These are phyloP conservation scores for Cryptococcus amylolentus DNA, from an alignment of 1,284 basidiomycete genomes.

Conservation along the genomic window DNA sequence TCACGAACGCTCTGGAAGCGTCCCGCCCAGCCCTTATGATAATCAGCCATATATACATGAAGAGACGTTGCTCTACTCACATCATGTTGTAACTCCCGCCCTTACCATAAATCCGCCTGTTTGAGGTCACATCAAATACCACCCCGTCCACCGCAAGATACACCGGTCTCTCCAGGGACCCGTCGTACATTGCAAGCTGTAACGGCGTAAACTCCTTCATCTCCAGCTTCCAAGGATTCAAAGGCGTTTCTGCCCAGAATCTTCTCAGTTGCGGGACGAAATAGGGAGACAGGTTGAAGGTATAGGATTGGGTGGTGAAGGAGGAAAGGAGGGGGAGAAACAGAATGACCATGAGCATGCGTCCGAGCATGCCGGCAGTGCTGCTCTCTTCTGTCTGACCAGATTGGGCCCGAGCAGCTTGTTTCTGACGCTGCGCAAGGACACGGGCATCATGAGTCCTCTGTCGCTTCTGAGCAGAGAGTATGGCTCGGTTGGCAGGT, in stretches of 20 bases:
- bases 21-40: slow-evolving; percentile 73
- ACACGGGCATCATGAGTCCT: slow-evolving; percentile 26
- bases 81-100: slow-evolving; percentile 81
- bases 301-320: slow-evolving; percentile 37
- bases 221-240: slow-evolving; percentile 16
- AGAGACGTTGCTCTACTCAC: slow-evolving; percentile 52
- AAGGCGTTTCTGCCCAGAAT: slow-evolving; percentile 14
- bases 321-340: slow-evolving; percentile 41
- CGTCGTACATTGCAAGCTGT: slow-evolving; percentile 70
- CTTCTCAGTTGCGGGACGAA: slow-evolving; percentile 18
- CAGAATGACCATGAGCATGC: slow-evolving; percentile 26
- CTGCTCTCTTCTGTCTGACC: slow-evolving; percentile 3
- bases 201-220: slow-evolving; percentile 25
- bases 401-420: neutral
- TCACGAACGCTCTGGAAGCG: slow-evolving; percentile 82
- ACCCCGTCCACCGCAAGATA: slow-evolving; percentile 88
- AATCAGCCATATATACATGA: neutral
- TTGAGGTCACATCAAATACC: slow-evolving; percentile 83
- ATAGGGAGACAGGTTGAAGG: slow-evolving; percentile 27
- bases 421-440: slow-evolving; percentile 6
- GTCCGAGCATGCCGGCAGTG: slow-evolving; percentile 3
- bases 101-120: slow-evolving; percentile 77
- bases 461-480: slow-evolving; percentile 30
- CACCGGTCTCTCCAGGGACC: slow-evolving; percentile 65
- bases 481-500: slow-evolving; percentile 56